A percentile compares a stretch with the other conserved stretches of the same genome.
phyloP scores from a whole-genome alignment of 306 rosid species.

The Senna siamea region DNA sequence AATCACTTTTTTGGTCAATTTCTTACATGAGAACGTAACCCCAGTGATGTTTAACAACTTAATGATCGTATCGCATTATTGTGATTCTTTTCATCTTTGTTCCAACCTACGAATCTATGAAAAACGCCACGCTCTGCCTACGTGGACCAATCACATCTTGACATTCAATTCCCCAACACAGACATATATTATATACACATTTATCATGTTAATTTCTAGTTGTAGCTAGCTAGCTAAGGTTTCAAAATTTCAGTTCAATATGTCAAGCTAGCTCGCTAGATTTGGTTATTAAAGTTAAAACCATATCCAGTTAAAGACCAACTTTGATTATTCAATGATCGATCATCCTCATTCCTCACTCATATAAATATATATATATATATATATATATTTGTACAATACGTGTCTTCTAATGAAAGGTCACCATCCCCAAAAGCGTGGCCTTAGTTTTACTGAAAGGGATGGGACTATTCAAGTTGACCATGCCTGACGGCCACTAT shows the following conservation, averaged over 20 bases:
- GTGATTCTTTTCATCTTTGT: constrained; percentile 41
- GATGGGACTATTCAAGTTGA: not conserved
- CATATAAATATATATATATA: not conserved
- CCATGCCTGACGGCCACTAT: too few species aligned
- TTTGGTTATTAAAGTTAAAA: not conserved
- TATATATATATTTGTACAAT: too few species aligned
- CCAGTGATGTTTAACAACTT: constrained; percentile 46
- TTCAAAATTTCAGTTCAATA: not conserved
- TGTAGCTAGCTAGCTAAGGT: not conserved
- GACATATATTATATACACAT: not conserved
- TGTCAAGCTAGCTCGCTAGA: not conserved
- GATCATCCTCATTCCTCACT: too few species aligned
- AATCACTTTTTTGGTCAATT: constrained; percentile 46
- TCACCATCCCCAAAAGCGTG: constrained; percentile 53
- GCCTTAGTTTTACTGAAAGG: constrained; percentile 27
- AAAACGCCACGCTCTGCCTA: constrained; percentile 11
- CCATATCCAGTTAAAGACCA: constrained; percentile 30
- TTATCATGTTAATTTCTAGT: not conserved
- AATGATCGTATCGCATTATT: constrained; percentile 37
- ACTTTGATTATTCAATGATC: constrained; percentile 12
- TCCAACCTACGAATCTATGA: constrained; percentile 40
- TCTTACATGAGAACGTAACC: constrained; percentile 54
- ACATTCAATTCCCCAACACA: constrained; percentile 33
- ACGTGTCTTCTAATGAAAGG: constrained; percentile 24
- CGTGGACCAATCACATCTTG: constrained; percentile 43